Percentiles rank a stretch among this genome's conserved stretches.
Conservation (phyloP, 2,329 filamentous ascomycete species). For the Aurifilum marmelostoma region DNA sequence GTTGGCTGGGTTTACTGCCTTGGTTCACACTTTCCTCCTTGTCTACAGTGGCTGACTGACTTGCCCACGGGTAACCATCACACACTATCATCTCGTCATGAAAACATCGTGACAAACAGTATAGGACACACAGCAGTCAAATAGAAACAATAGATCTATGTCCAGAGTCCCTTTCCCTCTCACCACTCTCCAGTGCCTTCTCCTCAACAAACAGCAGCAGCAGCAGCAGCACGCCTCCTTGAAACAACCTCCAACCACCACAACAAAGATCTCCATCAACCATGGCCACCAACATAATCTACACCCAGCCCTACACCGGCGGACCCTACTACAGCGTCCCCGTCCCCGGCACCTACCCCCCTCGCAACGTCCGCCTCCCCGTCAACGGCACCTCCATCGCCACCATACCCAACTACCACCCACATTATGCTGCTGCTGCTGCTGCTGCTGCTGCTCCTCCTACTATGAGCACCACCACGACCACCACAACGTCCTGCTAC, state of each 20-base stretch:
- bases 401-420: background rate
- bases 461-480: background rate
- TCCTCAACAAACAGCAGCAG: background rate
- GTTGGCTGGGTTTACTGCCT: background rate
- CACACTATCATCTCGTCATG: background rate
- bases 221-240: background rate
- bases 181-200: background rate
- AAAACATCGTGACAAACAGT: background rate
- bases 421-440: background rate
- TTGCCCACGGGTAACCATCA: background rate
- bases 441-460: too few species aligned
- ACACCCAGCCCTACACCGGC: conserved; percentile 10
- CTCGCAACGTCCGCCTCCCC: conserved; percentile 6
- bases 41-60: background rate
- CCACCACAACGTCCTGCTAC: background rate
- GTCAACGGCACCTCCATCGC: conserved; percentile 19
- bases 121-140: background rate
- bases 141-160: background rate
- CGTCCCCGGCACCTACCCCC: conserved; percentile 9
- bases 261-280: background rate
- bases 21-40: background rate
- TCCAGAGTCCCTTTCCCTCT: background rate
- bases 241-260: background rate
- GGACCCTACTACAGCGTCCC: conserved; percentile 22
- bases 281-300: conserved; percentile 6